Conservation (phyloP, 257 asterid species). For the Forsythia suspensa region DNA sequence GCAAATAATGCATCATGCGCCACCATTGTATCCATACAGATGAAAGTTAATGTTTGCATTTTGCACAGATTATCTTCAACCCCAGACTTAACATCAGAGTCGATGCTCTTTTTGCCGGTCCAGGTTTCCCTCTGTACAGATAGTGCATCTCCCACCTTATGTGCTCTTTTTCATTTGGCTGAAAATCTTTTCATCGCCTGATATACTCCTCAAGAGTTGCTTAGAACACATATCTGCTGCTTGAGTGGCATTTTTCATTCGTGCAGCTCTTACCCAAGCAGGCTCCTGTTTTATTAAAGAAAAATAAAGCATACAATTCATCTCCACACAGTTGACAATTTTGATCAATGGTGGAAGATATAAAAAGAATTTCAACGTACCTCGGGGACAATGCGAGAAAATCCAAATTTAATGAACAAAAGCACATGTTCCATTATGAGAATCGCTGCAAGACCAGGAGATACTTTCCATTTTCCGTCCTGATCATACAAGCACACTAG, state of each 20-base stretch:
- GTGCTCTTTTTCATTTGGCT: constrained; percentile 42
- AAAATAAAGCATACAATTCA: not conserved
- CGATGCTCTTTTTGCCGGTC: not conserved
- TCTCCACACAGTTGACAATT: not conserved
- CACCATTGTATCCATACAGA: not conserved
- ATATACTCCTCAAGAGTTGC: constrained; percentile 74
- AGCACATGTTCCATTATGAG: constrained; percentile 87
- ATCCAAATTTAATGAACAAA: constrained; percentile 75
- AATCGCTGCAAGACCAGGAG: constrained; percentile 94
- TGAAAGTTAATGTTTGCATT: not conserved
- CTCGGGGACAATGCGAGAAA: constrained; percentile 88
- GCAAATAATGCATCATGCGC: not conserved
- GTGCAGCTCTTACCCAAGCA: constrained; percentile 80
- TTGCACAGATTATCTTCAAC: not conserved
- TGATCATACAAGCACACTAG: constrained; percentile 80
- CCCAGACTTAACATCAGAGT: not conserved
- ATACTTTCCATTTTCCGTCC: constrained; percentile 77
- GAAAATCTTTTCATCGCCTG: constrained; percentile 47
- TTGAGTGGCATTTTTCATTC: constrained; percentile 74
- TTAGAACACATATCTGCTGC: constrained; percentile 75
- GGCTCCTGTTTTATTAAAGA: constrained; percentile 60
- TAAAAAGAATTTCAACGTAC: constrained; percentile 30
- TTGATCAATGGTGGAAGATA: not conserved
- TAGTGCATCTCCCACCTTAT: not conserved
- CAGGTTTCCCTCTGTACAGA: not conserved